Conservation (phyloP, 768 basidiomycete genomes). For the Ramaria sp. region DNA sequence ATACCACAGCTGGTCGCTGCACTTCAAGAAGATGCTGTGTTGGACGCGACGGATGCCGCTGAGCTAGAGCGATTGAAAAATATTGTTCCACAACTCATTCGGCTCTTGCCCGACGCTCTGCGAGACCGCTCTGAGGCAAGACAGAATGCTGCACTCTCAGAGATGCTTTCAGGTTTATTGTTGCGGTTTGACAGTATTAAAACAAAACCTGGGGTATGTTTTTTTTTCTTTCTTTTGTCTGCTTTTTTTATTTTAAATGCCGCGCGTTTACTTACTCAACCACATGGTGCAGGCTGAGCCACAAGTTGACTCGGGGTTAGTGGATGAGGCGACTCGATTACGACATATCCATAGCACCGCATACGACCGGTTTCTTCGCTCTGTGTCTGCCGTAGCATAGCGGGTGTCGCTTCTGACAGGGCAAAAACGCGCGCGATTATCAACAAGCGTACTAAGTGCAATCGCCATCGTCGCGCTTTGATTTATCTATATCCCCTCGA, state of each 20-base stretch:
- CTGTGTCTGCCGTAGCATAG: neutral
- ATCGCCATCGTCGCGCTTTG: too few relatives aligned
- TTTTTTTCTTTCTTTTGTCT: constrained; percentile 3
- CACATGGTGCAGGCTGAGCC: constrained; percentile 22
- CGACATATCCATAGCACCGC: constrained; percentile 54
- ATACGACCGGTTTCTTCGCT: constrained; percentile 46
- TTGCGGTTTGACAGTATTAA: constrained; percentile 45
- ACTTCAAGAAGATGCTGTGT: constrained; percentile 25
- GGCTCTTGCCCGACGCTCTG: constrained; percentile 57
- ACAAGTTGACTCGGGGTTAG: constrained; percentile 32
- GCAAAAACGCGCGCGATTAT: too few relatives aligned
- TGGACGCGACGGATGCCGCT: constrained; percentile 33
- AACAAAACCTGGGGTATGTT: constrained; percentile 50
- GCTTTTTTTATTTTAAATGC: too few relatives aligned
- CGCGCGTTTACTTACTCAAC: constrained; percentile 3
- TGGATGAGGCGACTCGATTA: constrained; percentile 49
- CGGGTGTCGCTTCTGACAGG: too few relatives aligned
- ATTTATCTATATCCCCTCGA: too few relatives aligned
- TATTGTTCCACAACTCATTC: constrained; percentile 53
- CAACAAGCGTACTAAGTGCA: too few relatives aligned
- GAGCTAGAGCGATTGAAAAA: constrained; percentile 54
- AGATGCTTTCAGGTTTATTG: constrained; percentile 60
- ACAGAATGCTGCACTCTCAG: constrained; percentile 58
- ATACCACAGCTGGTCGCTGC: constrained; percentile 44
- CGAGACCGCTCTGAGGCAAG: constrained; percentile 45